These are phyloP conservation scores for Halophytophthora batemanensis DNA, from an alignment of 352 stramenopile species.

Conservation along the genomic window DNA sequence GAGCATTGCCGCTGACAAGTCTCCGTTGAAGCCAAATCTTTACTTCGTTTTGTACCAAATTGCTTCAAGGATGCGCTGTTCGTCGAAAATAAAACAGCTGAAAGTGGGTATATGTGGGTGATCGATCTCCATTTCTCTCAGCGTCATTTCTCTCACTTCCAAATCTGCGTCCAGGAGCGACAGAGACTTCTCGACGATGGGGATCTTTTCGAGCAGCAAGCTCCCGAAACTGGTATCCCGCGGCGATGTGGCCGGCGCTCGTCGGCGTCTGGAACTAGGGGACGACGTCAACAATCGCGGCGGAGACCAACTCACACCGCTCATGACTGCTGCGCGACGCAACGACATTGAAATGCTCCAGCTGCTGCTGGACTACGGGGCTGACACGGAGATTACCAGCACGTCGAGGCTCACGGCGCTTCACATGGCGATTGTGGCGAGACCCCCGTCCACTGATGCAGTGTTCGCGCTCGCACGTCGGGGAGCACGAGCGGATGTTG, in stretches of 20 bases:
- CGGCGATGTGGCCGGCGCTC: constrained; percentile 8
- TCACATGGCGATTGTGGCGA: constrained; percentile 8
- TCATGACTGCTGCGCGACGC: constrained; percentile 8
- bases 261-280: constrained; percentile 11
- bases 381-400: constrained; percentile 6
- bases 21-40: too few relatives aligned
- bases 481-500: constrained; percentile 9
- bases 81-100: too few relatives aligned
- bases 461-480: constrained; percentile 5
- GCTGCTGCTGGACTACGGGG: constrained; percentile 14
- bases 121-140: too few relatives aligned
- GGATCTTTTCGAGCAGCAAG: constrained; percentile 10
- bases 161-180: too few relatives aligned
- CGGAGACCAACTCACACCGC: constrained; percentile 5
- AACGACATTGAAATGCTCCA: constrained; percentile 6
- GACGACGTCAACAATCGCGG: constrained; percentile 17
- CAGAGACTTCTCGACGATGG: too few relatives aligned
- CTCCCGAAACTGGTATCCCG: constrained; percentile 11
- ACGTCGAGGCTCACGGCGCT: constrained; percentile 6
- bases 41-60: too few relatives aligned
- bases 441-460: background rate
- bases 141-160: too few relatives aligned
- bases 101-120: too few relatives aligned
- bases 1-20: too few relatives aligned
- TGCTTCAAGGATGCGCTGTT: too few relatives aligned